Base-by-base conservation (phyloP, 495 filamentous ascomycete species). In the Aspergillus egyptiacus region DNA sequence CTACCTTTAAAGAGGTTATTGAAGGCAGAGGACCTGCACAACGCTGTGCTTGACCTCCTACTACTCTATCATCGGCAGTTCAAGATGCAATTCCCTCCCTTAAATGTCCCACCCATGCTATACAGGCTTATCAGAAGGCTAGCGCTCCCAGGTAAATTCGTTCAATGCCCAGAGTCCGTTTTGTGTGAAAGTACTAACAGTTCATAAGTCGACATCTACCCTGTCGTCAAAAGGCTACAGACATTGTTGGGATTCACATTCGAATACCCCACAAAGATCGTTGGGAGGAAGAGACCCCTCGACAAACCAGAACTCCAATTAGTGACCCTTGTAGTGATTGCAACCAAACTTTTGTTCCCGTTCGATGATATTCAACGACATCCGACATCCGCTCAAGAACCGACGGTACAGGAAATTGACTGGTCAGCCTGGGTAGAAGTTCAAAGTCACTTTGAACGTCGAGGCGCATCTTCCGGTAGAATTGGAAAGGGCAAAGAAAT, bases 341-440 rank as follows among this genome's bases (percentile, higher is more conserved):
- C 83, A 8, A 80, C 83, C 6, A 97, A 96, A 58, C 63, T 94
- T 5, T 64, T 82, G 17, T 89, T 87, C 58, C 87, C 90, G 0
- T 77, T 96, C 27, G 87, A 93, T 59, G 68, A 70, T 11, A 50
- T 80, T 8, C 60, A 74, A 40, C 73, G 84, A 15, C 68, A 76
- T 41, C 82, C 89, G 0, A 56, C 59, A 8, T 74, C 72, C 14
- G 44, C 64, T 2, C 61, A 71, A 9, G 88, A 93, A 49, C 81
- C 84, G 5, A 75, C 81, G 13, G 68, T 72, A 2, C 62, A 84
- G 19, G 64, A 65, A 20, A 69, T 96, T 24, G 70, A 91, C 61
- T 96, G 91, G 91, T 44, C 65, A 2, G 58, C 64, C 11, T 98
- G 93, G 91, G 67, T 71, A 32, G 58, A 67, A 13, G 72, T 75